These are phyloP conservation scores for Pleurotus tuoliensis DNA, from an alignment of 768 basidiomycete genomes.

Conservation along the genomic window DNA sequence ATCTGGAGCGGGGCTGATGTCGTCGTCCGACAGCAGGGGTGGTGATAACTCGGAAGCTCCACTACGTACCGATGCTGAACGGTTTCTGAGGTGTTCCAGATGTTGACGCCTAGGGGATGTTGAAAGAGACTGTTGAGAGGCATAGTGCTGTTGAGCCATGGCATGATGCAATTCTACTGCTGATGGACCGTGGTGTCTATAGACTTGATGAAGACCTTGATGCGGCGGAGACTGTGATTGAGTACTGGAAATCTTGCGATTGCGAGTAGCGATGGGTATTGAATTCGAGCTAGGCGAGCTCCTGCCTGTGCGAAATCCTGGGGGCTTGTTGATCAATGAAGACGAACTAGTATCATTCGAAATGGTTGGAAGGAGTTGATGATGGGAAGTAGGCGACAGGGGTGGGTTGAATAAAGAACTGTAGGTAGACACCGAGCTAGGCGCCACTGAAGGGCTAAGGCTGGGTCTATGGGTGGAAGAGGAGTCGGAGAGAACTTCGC, in stretches of 20 bases:
- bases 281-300: neutral
- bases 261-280: neutral
- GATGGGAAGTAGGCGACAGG: conserved; percentile 22
- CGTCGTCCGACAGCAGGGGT: neutral
- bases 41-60: conserved; percentile 8
- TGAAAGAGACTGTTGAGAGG: conserved; percentile 16
- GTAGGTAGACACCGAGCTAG: neutral
- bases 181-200: conserved; percentile 27
- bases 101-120: conserved; percentile 9
- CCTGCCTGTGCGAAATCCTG: neutral
- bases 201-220: conserved; percentile 23
- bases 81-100: conserved; percentile 16
- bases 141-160: conserved; percentile 31
- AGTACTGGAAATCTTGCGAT: conserved; percentile 10
- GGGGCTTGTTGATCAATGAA: conserved; percentile 13
- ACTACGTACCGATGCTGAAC: conserved; percentile 16
- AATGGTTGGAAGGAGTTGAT: conserved; percentile 19
- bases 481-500: conserved; percentile 25
- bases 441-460: conserved; percentile 11
- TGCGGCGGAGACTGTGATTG: conserved; percentile 11
- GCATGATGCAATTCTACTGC: conserved; percentile 48
- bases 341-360: conserved; percentile 15
- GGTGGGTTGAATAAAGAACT: conserved; percentile 21
- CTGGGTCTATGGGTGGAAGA: conserved; percentile 11
- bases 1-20: neutral